phyloP scores from a whole-genome alignment of 768 basidiomycete species.

The Grammothele lineata region DNA sequence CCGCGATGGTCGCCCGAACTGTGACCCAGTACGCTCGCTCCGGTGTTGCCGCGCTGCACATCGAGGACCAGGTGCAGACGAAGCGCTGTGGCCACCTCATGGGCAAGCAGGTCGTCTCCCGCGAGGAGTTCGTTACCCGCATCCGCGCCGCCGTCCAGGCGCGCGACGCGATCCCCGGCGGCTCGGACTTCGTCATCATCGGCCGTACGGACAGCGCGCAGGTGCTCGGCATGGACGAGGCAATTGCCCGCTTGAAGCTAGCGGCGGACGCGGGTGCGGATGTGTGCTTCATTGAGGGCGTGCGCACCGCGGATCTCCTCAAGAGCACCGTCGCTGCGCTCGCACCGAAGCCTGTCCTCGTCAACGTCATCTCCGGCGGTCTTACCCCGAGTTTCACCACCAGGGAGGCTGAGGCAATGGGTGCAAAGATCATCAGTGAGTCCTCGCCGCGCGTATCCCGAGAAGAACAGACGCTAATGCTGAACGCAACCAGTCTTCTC shows the following conservation, averaged over 20 bases:
- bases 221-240: conserved; percentile 77
- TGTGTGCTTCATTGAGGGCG: conserved; percentile 80
- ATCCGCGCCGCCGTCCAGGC: conserved; percentile 77
- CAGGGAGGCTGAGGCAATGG: conserved; percentile 61
- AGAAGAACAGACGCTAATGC: no score
- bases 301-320: conserved; percentile 62
- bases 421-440: conserved; percentile 77
- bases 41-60: conserved; percentile 72
- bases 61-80: conserved; percentile 80
- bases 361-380: conserved; percentile 78
- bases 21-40: conserved; percentile 65
- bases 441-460: conserved; percentile 10
- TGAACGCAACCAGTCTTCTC: conserved; percentile 74
- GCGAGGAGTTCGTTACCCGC: conserved; percentile 70
- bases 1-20: conserved; percentile 71
- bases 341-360: conserved; percentile 71
- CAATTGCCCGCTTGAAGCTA: conserved; percentile 57
- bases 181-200: conserved; percentile 75
- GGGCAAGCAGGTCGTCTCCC: conserved; percentile 78
- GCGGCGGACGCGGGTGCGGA: conserved; percentile 74
- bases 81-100: conserved; percentile 78
- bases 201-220: conserved; percentile 78
- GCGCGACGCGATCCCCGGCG: conserved; percentile 69
- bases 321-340: conserved; percentile 60
- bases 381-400: conserved; percentile 72